Conservation (phyloP, 441 rosid genomes). For the Populus trichocarpa region DNA sequence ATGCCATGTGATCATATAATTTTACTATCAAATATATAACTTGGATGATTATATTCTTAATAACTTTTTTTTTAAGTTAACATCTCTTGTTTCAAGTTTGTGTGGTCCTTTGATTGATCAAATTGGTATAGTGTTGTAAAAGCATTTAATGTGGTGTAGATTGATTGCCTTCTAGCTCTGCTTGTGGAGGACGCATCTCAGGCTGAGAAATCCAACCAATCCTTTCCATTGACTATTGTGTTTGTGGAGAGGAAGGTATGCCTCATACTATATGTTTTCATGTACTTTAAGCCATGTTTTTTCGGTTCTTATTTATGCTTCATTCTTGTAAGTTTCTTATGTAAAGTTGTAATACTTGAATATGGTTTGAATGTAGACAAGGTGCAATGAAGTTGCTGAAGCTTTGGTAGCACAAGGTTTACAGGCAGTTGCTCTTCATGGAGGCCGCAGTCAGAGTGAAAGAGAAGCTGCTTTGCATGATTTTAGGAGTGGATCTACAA, state of each 20-base stretch:
- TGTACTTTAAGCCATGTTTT: background rate
- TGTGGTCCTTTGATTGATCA: background rate
- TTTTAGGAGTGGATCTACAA: constrained; percentile 35
- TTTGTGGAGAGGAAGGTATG: constrained; percentile 42
- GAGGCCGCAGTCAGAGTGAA: constrained; percentile 41
- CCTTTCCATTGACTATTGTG: constrained; percentile 35
- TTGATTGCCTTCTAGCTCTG: constrained; percentile 33
- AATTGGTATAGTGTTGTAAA: constrained; percentile 4
- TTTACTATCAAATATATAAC: background rate
- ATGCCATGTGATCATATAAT: background rate
- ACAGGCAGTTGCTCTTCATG: constrained; percentile 37
- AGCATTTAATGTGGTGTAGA: constrained; percentile 22
- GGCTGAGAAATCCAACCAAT: constrained; percentile 30
- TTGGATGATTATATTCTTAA: background rate
- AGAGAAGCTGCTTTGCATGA: constrained; percentile 38
- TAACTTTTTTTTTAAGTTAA: background rate
- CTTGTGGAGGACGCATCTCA: constrained; percentile 32
- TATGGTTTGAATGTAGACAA: constrained; percentile 21
- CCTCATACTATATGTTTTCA: background rate
- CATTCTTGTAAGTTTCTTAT: background rate
- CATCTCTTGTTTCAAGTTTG: background rate
- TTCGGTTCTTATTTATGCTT: background rate
- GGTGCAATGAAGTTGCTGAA: constrained; percentile 40
- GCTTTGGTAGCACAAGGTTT: constrained; percentile 40
- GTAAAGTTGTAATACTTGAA: constrained; percentile 5